A percentile compares a stretch with the other conserved stretches of the same genome.
These are phyloP conservation scores for Myxozyma melibiosi DNA, from an alignment of 805 yeast genomes.

Conservation along the genomic window DNA sequence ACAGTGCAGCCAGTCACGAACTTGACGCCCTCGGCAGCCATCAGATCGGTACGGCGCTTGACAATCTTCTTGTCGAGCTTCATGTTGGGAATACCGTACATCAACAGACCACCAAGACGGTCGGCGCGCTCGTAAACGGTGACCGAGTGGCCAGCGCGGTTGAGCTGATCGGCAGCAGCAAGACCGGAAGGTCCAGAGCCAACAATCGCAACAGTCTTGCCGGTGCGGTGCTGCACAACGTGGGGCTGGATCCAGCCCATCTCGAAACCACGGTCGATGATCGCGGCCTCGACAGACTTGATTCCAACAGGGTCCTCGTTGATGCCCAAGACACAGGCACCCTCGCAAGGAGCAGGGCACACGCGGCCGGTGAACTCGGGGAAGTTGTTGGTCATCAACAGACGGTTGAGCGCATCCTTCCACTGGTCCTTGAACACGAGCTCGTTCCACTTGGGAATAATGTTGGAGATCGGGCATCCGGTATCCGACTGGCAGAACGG, in stretches of 20 bases:
- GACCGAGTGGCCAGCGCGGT: conserved; percentile 91
- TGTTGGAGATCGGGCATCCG: conserved; percentile 96
- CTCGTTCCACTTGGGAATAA: conserved; percentile 98
- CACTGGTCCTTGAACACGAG: conserved; percentile 92
- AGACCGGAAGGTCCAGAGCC: conserved; percentile 99
- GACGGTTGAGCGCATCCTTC: conserved; percentile 88
- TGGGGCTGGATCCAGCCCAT: conserved; percentile 93
- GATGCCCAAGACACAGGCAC: conserved; percentile 92
- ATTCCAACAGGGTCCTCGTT: conserved; percentile 95
- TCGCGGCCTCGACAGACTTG: conserved; percentile 93
- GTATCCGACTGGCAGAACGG: conserved; percentile 98
- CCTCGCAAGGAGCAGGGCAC: conserved; percentile 99
- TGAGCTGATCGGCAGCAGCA: conserved; percentile 95
- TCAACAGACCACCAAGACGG: conserved; percentile 93
- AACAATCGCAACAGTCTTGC: conserved; percentile 78
- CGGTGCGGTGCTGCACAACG: conserved; percentile 80
- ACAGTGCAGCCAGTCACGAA: conserved; percentile 76
- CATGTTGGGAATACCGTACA: conserved; percentile 99
- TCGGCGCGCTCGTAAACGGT: conserved; percentile 93
- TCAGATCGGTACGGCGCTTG: conserved; percentile 86
- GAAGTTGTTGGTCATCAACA: conserved; percentile 95
- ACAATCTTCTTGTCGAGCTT: conserved; percentile 91
- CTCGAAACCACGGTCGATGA: conserved; percentile 93
- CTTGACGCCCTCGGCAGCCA: conserved; percentile 86
- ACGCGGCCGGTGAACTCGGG: conserved; percentile 98